Percentiles rank a stretch among this genome's conserved stretches.
phyloP scores from a whole-genome alignment of 2,329 filamentous ascomycete species.

The Akanthomyces muscarius region DNA sequence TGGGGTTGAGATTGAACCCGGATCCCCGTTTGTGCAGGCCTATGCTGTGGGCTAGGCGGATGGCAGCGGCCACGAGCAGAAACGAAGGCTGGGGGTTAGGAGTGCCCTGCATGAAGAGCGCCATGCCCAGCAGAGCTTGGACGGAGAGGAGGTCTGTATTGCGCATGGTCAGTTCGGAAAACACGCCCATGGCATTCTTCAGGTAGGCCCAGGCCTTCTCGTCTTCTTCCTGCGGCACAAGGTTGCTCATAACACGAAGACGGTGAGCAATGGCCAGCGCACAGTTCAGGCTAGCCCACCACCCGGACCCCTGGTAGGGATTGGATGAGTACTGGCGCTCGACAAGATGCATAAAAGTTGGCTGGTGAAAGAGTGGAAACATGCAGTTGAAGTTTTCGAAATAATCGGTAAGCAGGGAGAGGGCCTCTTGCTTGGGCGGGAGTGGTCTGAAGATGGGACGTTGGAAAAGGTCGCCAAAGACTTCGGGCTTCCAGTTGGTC shows the following conservation, averaged over 20 bases:
- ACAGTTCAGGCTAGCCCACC: conserved; percentile 97
- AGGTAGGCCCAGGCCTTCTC: conserved; percentile 92
- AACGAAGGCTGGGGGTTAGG: conserved; percentile 95
- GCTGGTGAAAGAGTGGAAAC: conserved; percentile 95
- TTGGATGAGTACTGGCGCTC: conserved; percentile 90
- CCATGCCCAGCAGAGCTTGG: conserved; percentile 89
- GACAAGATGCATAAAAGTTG: conserved; percentile 96
- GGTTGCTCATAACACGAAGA: conserved; percentile 89
- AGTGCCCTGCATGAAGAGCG: conserved; percentile 90
- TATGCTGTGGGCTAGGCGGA: conserved; percentile 87
- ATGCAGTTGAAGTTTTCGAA: conserved; percentile 99
- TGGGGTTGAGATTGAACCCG: conserved; percentile 86
- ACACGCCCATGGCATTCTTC: conserved; percentile 93
- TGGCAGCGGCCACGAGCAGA: conserved; percentile 84
- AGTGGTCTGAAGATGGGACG: conserved; percentile 78
- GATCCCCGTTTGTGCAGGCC: conserved; percentile 91
- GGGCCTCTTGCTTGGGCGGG: conserved; percentile 79
- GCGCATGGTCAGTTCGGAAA: conserved; percentile 89
- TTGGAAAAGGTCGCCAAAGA: conserved; percentile 88
- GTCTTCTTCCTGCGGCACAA: conserved; percentile 86
- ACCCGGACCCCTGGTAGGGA: conserved; percentile 90
- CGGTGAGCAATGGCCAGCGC: conserved; percentile 90
- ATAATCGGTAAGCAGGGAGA: conserved; percentile 86
- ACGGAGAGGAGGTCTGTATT: conserved; percentile 95
- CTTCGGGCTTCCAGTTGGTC: conserved; percentile 97